A percentile compares a stretch with the other conserved stretches of the same genome.
These are phyloP conservation scores for Globisporangium radiosum DNA, from an alignment of 352 stramenopile genomes.

Conservation along the genomic window DNA sequence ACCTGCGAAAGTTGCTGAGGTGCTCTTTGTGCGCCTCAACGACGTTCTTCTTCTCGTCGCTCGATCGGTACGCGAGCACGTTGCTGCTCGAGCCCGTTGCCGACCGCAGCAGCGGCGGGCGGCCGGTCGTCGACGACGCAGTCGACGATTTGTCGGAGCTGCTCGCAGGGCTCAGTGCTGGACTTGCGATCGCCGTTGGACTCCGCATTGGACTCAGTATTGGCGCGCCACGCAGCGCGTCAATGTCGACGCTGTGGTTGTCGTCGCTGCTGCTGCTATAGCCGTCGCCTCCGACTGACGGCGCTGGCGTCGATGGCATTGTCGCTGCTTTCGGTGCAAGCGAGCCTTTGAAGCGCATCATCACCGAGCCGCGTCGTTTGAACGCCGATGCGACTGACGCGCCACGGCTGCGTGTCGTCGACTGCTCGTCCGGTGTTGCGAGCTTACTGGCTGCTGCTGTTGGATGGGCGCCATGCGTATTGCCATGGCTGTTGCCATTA, in stretches of 20 bases:
- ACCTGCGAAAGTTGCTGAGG: conserved; percentile 19
- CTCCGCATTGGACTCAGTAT: conserved; percentile 1
- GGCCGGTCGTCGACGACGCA: conserved; percentile 7
- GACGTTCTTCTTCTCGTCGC: conserved; percentile 28
- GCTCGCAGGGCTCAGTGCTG: not conserved
- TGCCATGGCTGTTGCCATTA: not conserved
- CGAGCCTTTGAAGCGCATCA: conserved; percentile 13
- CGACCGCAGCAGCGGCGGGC: conserved; percentile 21
- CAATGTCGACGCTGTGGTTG: conserved; percentile 12
- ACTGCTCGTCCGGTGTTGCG: conserved; percentile 5
- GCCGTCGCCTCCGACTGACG: not conserved
- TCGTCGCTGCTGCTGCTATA: conserved; percentile 4
- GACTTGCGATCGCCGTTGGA: not conserved
- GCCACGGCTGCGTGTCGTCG: conserved; percentile 7
- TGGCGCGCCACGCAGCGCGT: conserved; percentile 1
- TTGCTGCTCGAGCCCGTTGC: conserved; percentile 25
- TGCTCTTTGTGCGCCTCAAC: conserved; percentile 33
- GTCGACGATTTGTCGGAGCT: not conserved
- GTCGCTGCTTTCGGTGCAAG: not conserved
- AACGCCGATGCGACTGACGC: conserved; percentile 24
- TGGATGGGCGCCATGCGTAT: not conserved
- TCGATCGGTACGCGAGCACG: conserved; percentile 29
- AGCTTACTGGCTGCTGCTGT: conserved; percentile 14
- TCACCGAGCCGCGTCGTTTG: conserved; percentile 11
- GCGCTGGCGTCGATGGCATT: not conserved